Conservation (phyloP, 257 asterid species). For the Fraxinus quadrangulata region DNA sequence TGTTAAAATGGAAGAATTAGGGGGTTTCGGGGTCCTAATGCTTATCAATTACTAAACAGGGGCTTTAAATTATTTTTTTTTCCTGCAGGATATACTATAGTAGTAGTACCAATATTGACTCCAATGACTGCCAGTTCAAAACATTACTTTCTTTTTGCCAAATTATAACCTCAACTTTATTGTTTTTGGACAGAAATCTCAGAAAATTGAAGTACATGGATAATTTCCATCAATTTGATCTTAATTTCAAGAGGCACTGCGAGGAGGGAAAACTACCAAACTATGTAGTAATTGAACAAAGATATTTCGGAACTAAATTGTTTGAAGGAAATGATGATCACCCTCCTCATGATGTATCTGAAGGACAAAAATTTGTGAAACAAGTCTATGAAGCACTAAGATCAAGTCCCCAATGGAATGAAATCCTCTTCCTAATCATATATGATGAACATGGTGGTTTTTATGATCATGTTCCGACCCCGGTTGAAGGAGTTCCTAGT, state of each 20-base stretch:
- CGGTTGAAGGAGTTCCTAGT: constrained; percentile 66
- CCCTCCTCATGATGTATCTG: constrained; percentile 67
- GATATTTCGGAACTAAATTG: constrained; percentile 51
- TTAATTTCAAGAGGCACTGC: constrained; percentile 62
- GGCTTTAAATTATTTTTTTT: too few relatives aligned
- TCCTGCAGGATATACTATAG: too few relatives aligned
- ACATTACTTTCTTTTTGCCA: background rate
- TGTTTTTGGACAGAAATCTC: constrained; percentile 44
- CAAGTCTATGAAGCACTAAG: constrained; percentile 67
- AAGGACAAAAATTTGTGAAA: constrained; percentile 73
- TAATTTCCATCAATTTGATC: constrained; percentile 64
- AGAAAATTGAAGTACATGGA: constrained; percentile 60
- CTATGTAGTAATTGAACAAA: constrained; percentile 70
- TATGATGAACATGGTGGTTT: constrained; percentile 88
- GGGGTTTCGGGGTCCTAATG: too few relatives aligned
- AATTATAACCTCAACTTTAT: background rate
- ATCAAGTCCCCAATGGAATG: constrained; percentile 81
- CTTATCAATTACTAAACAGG: too few relatives aligned
- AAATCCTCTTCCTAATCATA: constrained; percentile 50
- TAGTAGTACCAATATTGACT: too few relatives aligned
- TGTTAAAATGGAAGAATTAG: too few relatives aligned
- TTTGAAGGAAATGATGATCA: constrained; percentile 78
- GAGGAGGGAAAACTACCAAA: constrained; percentile 72
- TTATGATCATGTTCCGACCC: constrained; percentile 71
- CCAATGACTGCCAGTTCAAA: too few relatives aligned